Evolutionary conservation across 1,139 yeast species (phyloP).

Genomic region (Magnusiomyces tetraspermus): DNA sequence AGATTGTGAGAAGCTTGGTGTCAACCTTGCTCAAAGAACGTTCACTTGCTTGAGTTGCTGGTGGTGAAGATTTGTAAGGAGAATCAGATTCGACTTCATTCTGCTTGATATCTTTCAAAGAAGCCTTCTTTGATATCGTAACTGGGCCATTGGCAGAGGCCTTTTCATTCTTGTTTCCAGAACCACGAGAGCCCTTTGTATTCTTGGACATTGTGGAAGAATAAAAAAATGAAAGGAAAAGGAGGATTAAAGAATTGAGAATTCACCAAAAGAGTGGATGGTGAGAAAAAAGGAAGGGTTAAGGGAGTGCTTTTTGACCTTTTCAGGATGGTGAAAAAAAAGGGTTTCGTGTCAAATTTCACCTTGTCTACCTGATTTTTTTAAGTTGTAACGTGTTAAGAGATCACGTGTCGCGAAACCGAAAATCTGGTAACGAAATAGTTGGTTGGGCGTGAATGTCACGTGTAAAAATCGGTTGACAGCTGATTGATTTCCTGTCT

Average conservation of each 20-base stretch:
- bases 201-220: slow-evolving; percentile 4
- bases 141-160: slow-evolving; percentile 5
- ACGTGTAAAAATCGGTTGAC: too few relatives aligned
- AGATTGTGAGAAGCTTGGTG: slow-evolving; percentile 35
- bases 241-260: not conserved
- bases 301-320: not conserved
- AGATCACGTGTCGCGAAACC: not conserved
- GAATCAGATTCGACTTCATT: not conserved
- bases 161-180: not conserved
- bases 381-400: not conserved
- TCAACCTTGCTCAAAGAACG: slow-evolving; percentile 26
- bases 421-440: too few relatives aligned
- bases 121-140: not conserved
- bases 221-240: not conserved
- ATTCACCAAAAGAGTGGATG: not conserved
- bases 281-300: not conserved
- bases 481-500: too few relatives aligned
- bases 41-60: slow-evolving; percentile 31
- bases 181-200: not conserved
- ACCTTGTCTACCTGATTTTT: not conserved
- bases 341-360: not conserved
- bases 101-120: not conserved
- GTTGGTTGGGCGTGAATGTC: too few relatives aligned
- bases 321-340: not conserved
- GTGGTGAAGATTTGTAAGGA: slow-evolving; percentile 34